A percentile compares a stretch with the other conserved stretches of the same genome.
These are phyloP conservation scores for Xylaria sp. DNA, from an alignment of 2,329 filamentous ascomycete genomes.

Conservation along the genomic window DNA sequence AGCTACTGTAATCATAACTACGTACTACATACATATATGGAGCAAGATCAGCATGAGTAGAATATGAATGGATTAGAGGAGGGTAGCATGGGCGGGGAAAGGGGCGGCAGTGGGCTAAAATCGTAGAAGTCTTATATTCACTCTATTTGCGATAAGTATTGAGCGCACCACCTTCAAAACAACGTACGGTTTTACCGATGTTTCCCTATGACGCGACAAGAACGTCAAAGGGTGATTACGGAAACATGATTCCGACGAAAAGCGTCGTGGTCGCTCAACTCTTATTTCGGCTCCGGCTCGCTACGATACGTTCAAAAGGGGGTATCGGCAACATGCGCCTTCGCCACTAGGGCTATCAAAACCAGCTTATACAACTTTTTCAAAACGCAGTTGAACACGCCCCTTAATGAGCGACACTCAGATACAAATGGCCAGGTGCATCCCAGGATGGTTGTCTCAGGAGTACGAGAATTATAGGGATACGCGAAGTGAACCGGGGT, in stretches of 20 bases:
- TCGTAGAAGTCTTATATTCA: background rate
- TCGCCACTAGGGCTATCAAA: background rate
- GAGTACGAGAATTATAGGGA: background rate
- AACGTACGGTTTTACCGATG: background rate
- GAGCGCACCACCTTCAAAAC: background rate
- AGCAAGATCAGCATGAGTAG: too few relatives aligned
- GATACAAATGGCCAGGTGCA: background rate
- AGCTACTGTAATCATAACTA: too few relatives aligned
- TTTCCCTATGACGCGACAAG: background rate
- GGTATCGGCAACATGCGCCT: background rate
- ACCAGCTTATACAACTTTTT: background rate
- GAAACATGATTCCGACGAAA: background rate
- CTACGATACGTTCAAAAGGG: background rate
- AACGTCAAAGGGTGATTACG: background rate
- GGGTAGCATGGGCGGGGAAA: too few relatives aligned
- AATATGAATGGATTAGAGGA: too few relatives aligned
- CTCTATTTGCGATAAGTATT: background rate
- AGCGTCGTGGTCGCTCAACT: background rate
- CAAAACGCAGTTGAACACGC: background rate
- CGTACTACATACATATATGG: too few relatives aligned
- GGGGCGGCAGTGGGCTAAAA: too few relatives aligned
- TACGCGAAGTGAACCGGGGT: background rate
- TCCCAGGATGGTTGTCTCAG: background rate
- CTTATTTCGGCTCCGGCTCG: background rate
- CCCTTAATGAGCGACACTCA: background rate